phyloP scores from a whole-genome alignment of 1,139 yeast species.

The Geotrichum bryndzae region DNA sequence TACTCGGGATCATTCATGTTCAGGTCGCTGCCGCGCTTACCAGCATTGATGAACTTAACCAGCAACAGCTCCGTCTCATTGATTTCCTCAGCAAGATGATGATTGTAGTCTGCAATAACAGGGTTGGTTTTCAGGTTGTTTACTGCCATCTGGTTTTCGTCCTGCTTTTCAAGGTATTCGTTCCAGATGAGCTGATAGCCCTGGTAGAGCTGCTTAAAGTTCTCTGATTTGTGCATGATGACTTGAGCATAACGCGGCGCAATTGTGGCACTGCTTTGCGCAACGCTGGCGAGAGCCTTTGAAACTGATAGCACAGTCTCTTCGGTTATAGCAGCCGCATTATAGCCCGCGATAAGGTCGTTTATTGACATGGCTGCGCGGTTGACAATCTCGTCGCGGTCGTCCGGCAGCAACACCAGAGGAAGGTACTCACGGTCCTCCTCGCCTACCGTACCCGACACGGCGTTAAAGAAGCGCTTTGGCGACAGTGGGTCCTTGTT shows the following conservation, averaged over 20 bases:
- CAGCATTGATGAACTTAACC: slow-evolving; percentile 16
- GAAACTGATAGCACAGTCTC: slow-evolving; percentile 24
- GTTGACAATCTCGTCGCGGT: slow-evolving; percentile 24
- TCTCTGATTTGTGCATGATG: slow-evolving; percentile 23
- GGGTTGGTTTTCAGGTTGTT: slow-evolving; percentile 11
- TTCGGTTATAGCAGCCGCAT: slow-evolving; percentile 28
- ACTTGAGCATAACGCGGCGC: slow-evolving; percentile 22
- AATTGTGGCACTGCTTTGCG: slow-evolving; percentile 18
- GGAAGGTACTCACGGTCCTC: slow-evolving; percentile 29
- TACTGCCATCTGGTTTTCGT: slow-evolving; percentile 3
- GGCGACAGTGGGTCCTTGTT: slow-evolving; percentile 29
- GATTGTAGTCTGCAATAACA: slow-evolving; percentile 14
- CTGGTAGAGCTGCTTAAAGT: slow-evolving; percentile 20
- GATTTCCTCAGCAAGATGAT: slow-evolving; percentile 14
- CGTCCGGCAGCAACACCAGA: slow-evolving; percentile 29
- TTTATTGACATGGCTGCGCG: slow-evolving; percentile 28
- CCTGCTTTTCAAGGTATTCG: slow-evolving; percentile 15
- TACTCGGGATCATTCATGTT: slow-evolving; percentile 10
- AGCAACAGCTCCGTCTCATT: slow-evolving; percentile 17
- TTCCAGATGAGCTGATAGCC: slow-evolving; percentile 18
- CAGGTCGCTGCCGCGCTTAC: slow-evolving; percentile 13
- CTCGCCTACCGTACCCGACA: slow-evolving; percentile 27
- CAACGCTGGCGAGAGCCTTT: slow-evolving; percentile 21
- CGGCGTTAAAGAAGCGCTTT: slow-evolving; percentile 28
- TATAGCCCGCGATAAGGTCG: slow-evolving; percentile 29